A percentile compares a stretch with the other conserved stretches of the same genome.
phyloP scores from a whole-genome alignment of 2,329 filamentous ascomycete species.

The Penicillium sp. region DNA sequence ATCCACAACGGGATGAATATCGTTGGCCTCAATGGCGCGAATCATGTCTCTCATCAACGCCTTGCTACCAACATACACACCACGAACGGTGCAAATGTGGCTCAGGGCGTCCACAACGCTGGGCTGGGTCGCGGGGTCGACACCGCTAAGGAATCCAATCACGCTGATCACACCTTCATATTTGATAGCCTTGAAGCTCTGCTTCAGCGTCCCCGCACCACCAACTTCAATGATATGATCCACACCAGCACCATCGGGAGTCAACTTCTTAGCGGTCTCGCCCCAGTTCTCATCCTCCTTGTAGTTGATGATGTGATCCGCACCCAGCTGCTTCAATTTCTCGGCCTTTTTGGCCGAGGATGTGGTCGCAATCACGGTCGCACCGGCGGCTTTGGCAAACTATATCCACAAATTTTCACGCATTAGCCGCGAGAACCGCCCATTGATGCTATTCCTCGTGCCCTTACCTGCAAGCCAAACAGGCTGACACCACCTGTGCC shows the following conservation, averaged over 20 bases:
- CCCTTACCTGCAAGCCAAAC: slow-evolving; percentile 54
- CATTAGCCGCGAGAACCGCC: background rate
- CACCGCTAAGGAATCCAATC: slow-evolving; percentile 60
- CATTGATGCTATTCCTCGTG: background rate
- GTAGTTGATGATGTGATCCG: slow-evolving; percentile 63
- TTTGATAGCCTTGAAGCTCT: slow-evolving; percentile 56
- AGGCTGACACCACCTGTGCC: slow-evolving; percentile 63
- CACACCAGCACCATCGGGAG: slow-evolving; percentile 55
- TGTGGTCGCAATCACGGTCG: slow-evolving; percentile 60
- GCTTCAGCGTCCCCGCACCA: slow-evolving; percentile 60
- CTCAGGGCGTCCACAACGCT: slow-evolving; percentile 53
- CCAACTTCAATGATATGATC: slow-evolving; percentile 68
- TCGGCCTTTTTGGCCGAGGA: slow-evolving; percentile 57
- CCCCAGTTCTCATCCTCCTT: slow-evolving; percentile 60
- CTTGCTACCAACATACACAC: slow-evolving; percentile 58
- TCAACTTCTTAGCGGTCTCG: slow-evolving; percentile 53
- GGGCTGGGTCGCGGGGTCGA: slow-evolving; percentile 49
- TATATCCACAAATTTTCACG: slow-evolving; percentile 12
- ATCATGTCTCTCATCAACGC: slow-evolving; percentile 62
- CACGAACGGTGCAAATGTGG: slow-evolving; percentile 57
- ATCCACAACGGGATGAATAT: slow-evolving; percentile 62
- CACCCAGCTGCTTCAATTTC: slow-evolving; percentile 57
- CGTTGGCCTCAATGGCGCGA: slow-evolving; percentile 57
- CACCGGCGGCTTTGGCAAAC: slow-evolving; percentile 54
- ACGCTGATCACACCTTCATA: slow-evolving; percentile 58